Evolutionary conservation across 495 filamentous ascomycete species (phyloP), one percentile per base, ranked within the genome.

Genomic region (Xylaria grammica): DNA sequence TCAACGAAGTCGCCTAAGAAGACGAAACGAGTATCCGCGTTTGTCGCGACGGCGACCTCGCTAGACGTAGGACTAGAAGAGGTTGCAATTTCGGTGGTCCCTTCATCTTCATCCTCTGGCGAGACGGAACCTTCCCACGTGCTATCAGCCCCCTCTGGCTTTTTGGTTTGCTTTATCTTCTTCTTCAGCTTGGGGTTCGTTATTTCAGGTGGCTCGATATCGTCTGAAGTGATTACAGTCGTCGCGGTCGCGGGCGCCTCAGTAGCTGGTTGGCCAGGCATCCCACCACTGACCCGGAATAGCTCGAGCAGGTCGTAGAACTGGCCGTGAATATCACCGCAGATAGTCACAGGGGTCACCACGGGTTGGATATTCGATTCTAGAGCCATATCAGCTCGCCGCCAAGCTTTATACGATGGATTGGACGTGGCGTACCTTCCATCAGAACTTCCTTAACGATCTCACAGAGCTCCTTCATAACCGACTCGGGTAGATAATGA

Each of bases 321-420:
- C 80, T 99, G 95, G 71, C 95, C 95, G 78, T 99, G 95, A 69
- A 99, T 97, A 74, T 99, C 95, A 71, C 95, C 95, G 72, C 95
- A 99, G 67, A 99, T 89, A 30, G 95, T 99, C 58, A 99, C 95
- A n/a, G 95, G 95, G 0, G 96, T 96, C 17, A 87, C 86, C 30
- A 99, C 95, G 22, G 96, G 95, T 73, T 97, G 94, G 34, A 99
- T 97, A 76, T 99, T 99, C 55, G 93, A 97, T 82, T 99, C 95
- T 96, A 67, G 15, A 56, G n/a, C 27, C 6, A 15, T 26, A 42
- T 63, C 51, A 63, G 42, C 38, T 49, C 20, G 20, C 29, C 9
- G 42, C 24, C 51, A 45, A 1, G 32, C 2, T 5, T 34, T 7
- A 1, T 4, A 3, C 10, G 4, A 3, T 10, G 22, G 24, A 11